Base-by-base conservation (phyloP, 805 yeast genomes). In the Metschnikowia kunwiensis region DNA sequence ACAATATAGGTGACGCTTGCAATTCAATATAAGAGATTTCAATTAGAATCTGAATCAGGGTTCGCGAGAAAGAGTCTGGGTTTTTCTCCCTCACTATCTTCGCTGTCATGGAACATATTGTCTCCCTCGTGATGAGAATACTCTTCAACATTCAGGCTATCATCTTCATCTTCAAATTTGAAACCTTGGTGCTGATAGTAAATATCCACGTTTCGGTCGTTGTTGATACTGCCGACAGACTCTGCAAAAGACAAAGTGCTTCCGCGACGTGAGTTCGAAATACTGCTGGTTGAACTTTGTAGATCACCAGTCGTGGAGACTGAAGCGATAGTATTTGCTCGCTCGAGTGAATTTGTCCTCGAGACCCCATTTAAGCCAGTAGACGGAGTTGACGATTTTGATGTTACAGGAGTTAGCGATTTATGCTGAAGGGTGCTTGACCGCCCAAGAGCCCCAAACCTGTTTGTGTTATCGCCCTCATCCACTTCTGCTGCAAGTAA, bases 401-500 rank as follows among this genome's bases (percentile, higher is more conserved):
- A 40, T 4, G 46, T 38, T 14, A 32, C 38, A 5, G 48, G 50
- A 0, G 50, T 34, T 36, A 46, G 24, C 5, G 36, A 12, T 21
- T 32, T 38, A 20, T 37, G 31, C 17, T 37, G 40, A 11, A 37
- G 20, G 22, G 40, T 37, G 24, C 34, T 37, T 12, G 40, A 37
- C 10, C 40, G 28, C 10, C 40, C 40, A 5, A 35, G 37, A 8
- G 34, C 26, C 26, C 52, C 51, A 27, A 47, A 47, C 14, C 31
- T 39, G 23, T 42, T 42, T 24, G 43, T 36, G 18, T 16, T 28
- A 5, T 39, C 53, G 7, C 40, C 47, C 17, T 82, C 86, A 44
- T 81, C 89, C 24, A 83, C 80, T 55, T 83, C 93, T 16, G 82
- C 75, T 2, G 89, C 91, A 42, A 84, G 64, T 59, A 83, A 67